Conservation (phyloP, 2,329 filamentous ascomycete species). For the Endoconidiophora polonica region DNA sequence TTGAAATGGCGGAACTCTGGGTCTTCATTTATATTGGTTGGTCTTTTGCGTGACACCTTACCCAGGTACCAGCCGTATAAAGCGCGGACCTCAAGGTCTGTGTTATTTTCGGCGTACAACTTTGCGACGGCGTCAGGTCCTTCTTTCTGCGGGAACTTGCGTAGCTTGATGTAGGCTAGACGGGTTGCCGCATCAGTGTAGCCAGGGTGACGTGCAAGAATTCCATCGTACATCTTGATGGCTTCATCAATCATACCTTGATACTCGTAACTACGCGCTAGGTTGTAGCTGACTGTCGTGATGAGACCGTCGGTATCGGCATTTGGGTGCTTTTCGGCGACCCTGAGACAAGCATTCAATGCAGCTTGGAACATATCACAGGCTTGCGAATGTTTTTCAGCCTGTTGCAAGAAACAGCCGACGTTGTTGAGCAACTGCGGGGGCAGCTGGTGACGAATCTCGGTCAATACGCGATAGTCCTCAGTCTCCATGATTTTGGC, state of each 20-base stretch:
- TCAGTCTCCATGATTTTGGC: constrained; percentile 22
- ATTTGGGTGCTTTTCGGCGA: constrained; percentile 47
- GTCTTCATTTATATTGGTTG: constrained; percentile 69
- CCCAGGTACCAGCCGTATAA: constrained; percentile 93
- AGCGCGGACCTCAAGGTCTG: constrained; percentile 79
- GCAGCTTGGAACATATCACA: constrained; percentile 86
- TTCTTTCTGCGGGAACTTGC: constrained; percentile 64
- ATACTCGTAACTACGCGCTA: constrained; percentile 83
- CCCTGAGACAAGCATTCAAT: constrained; percentile 69
- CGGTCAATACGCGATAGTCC: constrained; percentile 39
- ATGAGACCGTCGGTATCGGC: constrained; percentile 81
- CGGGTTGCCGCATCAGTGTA: constrained; percentile 86
- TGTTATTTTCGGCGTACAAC: constrained; percentile 67
- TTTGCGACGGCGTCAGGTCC: constrained; percentile 74
- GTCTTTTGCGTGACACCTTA: constrained; percentile 65
- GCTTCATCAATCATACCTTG: constrained; percentile 68
- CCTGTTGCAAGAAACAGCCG: constrained; percentile 84
- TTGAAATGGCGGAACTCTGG: constrained; percentile 90
- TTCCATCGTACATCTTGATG: constrained; percentile 69
- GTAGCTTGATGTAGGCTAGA: constrained; percentile 76
- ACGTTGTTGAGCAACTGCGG: constrained; percentile 95
- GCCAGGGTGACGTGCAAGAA: constrained; percentile 70
- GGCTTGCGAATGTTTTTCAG: constrained; percentile 63
- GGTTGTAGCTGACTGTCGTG: constrained; percentile 92
- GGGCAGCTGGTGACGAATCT: constrained; percentile 61